Evolutionary conservation across 1,284 basidiomycete species (phyloP).

Genomic region (Amylostereum areolatum): DNA sequence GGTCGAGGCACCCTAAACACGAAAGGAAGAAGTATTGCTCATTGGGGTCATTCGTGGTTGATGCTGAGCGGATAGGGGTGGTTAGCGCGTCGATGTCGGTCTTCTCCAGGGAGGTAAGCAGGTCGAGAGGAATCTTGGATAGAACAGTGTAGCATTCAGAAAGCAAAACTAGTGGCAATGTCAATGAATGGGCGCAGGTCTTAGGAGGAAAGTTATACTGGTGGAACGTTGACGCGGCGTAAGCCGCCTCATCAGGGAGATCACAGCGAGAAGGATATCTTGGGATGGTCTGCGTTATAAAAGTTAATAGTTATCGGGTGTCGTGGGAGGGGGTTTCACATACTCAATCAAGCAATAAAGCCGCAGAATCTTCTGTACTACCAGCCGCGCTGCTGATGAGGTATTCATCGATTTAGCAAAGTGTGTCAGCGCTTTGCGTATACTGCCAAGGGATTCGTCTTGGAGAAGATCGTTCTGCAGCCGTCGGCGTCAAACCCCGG

Average conservation of each 20-base stretch:
- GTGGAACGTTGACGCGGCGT: neutral
- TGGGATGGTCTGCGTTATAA: constrained; percentile 4
- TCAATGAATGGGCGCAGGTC: neutral
- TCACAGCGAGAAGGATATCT: constrained; percentile 6
- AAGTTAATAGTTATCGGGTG: neutral
- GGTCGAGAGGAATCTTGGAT: constrained; percentile 23
- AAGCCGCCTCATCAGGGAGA: constrained; percentile 5
- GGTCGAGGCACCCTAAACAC: constrained; percentile 53
- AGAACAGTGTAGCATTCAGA: constrained; percentile 48
- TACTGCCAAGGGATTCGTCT: constrained; percentile 1
- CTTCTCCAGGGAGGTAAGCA: constrained; percentile 33
- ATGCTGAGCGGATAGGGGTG: constrained; percentile 42
- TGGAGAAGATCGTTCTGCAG: constrained; percentile 9
- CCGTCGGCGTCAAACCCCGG: neutral
- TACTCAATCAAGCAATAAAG: constrained; percentile 7
- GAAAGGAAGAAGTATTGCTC: constrained; percentile 59
- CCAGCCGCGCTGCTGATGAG: constrained; percentile 1
- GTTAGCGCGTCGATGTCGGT: constrained; percentile 8
- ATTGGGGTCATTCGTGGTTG: constrained; percentile 51
- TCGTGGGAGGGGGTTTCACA: neutral
- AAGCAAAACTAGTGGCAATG: constrained; percentile 28
- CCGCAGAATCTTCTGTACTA: constrained; percentile 7
- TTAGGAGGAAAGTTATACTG: too few species aligned
- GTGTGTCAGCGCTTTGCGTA: constrained; percentile 2
- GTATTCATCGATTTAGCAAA: constrained; percentile 1